Evolutionary conservation across 371 early-diverging fungal species (phyloP).

Genomic region (Blyttiomyces sp.): DNA sequence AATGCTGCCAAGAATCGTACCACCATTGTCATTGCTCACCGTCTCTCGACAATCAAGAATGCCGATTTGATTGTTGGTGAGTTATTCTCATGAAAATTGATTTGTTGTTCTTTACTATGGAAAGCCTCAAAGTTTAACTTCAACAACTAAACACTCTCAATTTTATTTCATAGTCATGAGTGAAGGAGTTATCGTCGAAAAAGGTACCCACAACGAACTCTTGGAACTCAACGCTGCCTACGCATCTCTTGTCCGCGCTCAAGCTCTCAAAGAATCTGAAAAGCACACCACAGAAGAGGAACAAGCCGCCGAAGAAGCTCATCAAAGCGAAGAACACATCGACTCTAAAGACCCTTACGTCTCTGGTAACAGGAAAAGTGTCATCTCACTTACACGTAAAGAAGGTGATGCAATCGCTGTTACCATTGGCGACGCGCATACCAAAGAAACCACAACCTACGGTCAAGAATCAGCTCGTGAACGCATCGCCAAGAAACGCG

Average conservation of each 20-base stretch:
- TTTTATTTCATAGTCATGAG: slow-evolving; percentile 36
- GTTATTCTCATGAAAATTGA: slow-evolving; percentile 5
- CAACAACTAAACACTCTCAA: background rate
- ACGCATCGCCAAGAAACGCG: slow-evolving; percentile 8
- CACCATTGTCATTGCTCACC: slow-evolving; percentile 92
- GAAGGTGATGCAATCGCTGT: slow-evolving; percentile 10
- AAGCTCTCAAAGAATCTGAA: slow-evolving; percentile 20
- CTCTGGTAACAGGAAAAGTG: too few species aligned
- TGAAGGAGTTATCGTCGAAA: slow-evolving; percentile 79
- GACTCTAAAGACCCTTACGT: too few species aligned
- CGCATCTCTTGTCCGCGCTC: slow-evolving; percentile 27
- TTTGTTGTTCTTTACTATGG: background rate
- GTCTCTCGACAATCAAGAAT: slow-evolving; percentile 70
- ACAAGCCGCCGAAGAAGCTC: too few species aligned
- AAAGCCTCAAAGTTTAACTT: too few species aligned
- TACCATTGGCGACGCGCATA: background rate
- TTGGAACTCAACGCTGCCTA: slow-evolving; percentile 31
- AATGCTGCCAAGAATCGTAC: slow-evolving; percentile 73
- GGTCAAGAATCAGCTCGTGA: background rate
- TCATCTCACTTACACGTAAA: slow-evolving; percentile 1
- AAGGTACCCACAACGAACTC: slow-evolving; percentile 84
- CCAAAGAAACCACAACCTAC: background rate
- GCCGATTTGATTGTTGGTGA: slow-evolving; percentile 70
- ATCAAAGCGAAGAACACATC: too few species aligned
- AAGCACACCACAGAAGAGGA: too few species aligned